A percentile compares a stretch with the other conserved stretches of the same genome.
These are phyloP conservation scores for Cladorrhinum samala DNA, from an alignment of 495 filamentous ascomycete genomes.

Conservation along the genomic window DNA sequence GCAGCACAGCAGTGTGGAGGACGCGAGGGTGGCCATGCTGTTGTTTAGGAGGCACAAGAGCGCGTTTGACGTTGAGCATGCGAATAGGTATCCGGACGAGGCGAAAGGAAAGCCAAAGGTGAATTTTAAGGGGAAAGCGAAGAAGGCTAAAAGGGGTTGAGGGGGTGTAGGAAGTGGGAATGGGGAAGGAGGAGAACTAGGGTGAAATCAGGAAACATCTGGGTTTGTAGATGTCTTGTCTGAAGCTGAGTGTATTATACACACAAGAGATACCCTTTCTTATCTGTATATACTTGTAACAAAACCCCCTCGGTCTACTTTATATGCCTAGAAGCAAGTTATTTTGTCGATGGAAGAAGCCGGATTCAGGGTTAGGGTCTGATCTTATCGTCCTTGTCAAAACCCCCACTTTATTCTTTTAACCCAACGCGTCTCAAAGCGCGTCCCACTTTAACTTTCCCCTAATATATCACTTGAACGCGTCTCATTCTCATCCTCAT, in stretches of 20 bases:
- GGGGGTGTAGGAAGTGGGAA: slow-evolving; percentile 11
- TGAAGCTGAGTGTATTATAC: too few species aligned
- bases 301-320: background rate
- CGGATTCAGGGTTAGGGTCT: background rate
- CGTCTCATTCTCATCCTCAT: background rate
- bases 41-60: slow-evolving; percentile 75
- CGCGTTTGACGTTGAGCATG: slow-evolving; percentile 74
- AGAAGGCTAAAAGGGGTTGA: slow-evolving; percentile 13
- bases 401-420: background rate
- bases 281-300: too few species aligned
- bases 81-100: slow-evolving; percentile 53
- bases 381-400: background rate
- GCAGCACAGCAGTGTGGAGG: slow-evolving; percentile 65
- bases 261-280: background rate
- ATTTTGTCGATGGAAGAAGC: background rate
- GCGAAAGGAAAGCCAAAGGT: slow-evolving; percentile 39
- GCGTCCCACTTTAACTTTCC: slow-evolving; percentile 12
- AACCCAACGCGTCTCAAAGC: slow-evolving; percentile 1
- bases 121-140: slow-evolving; percentile 20
- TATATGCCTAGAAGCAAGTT: background rate
- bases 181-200: slow-evolving; percentile 5
- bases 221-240: too few species aligned
- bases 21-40: slow-evolving; percentile 83
- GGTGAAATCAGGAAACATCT: too few species aligned
- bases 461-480: background rate